Evolutionary conservation across 306 rosid genomes (phyloP).

Genomic region (Macrotyloma uniflorum): DNA sequence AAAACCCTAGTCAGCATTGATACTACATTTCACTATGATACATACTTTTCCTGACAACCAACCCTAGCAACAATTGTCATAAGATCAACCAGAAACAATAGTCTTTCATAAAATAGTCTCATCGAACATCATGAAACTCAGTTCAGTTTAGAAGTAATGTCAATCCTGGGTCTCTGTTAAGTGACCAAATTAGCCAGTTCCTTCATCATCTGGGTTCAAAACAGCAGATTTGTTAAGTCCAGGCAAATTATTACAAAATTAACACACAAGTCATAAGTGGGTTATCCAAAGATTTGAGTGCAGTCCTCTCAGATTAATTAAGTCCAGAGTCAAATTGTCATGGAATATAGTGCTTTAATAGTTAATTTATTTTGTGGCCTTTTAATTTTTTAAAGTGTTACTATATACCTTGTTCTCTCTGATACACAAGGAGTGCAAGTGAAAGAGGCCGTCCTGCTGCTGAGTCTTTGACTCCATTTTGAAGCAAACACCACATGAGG

Average conservation of each 20-base stretch:
- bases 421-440: constrained; percentile 98
- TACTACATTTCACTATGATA: constrained; percentile 30
- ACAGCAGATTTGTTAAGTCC: constrained; percentile 39
- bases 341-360: constrained; percentile 28
- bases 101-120: constrained; percentile 26
- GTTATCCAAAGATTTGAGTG: constrained; percentile 32
- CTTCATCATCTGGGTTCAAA: constrained; percentile 37
- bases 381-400: constrained; percentile 36
- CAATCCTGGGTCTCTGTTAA: constrained; percentile 37
- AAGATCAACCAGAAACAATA: constrained; percentile 29
- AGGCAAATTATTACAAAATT: constrained; percentile 41
- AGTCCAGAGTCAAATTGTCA: constrained; percentile 57
- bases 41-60: neutral
- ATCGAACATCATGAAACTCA: constrained; percentile 17
- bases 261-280: constrained; percentile 39
- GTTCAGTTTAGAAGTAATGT: constrained; percentile 33
- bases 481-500: constrained; percentile 89
- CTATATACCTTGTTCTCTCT: constrained; percentile 95
- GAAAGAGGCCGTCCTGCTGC: constrained; percentile 72
- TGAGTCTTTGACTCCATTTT: constrained; percentile 98
- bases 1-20: constrained; percentile 32
- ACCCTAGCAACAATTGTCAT: constrained; percentile 22
- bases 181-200: constrained; percentile 31
- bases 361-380: neutral
- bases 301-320: constrained; percentile 38